A percentile compares a stretch with the other conserved stretches of the same genome.
phyloP scores from a whole-genome alignment of 192 early-diverging fungal species.

The Rhizophlyctis rosea region DNA sequence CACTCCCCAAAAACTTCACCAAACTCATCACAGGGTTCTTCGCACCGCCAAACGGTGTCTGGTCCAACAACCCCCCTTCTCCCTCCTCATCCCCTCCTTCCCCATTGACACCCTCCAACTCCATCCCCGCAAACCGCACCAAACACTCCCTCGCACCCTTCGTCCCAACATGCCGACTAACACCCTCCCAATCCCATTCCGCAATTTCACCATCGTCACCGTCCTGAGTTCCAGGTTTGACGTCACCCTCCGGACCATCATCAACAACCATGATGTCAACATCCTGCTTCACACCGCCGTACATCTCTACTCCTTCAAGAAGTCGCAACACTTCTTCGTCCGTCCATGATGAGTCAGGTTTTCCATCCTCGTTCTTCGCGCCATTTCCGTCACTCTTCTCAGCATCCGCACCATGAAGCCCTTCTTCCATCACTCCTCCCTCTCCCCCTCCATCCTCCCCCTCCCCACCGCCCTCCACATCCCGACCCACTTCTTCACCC shows the following conservation, averaged over 20 bases:
- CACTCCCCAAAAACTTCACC: neutral
- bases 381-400: too few relatives aligned
- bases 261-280: too few relatives aligned
- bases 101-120: too few relatives aligned
- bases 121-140: neutral
- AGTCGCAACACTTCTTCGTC: neutral
- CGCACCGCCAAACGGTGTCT: neutral
- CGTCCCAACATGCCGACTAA: neutral
- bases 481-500: neutral
- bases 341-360: neutral
- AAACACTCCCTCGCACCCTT: neutral
- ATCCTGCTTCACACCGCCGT: too few relatives aligned
- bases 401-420: too few relatives aligned
- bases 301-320: neutral
- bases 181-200: neutral
- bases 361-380: too few relatives aligned
- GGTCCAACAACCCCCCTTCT: neutral
- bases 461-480: neutral
- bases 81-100: neutral
- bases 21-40: slow-evolving; percentile 22
- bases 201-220: neutral
- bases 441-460: neutral
- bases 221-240: neutral
- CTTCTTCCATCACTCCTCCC: too few relatives aligned
- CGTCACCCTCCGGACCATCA: too few relatives aligned